A percentile compares a stretch with the other conserved stretches of the same genome.
phyloP scores from a whole-genome alignment of 164 flowering plant genomes.

The Macadamia integrifolia region DNA sequence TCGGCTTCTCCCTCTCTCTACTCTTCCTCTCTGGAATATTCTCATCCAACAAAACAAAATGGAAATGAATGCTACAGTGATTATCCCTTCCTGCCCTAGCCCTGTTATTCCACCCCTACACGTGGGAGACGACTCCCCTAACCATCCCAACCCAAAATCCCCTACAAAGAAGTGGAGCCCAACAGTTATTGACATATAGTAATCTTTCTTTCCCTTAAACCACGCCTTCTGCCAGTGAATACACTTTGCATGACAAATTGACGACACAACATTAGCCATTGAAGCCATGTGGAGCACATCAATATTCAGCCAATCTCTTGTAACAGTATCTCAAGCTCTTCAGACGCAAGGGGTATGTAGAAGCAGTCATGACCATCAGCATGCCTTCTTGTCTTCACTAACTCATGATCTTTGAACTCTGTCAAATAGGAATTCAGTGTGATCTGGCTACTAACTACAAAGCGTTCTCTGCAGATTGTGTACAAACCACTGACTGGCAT shows the following conservation, averaged over 20 bases:
- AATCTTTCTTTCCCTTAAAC: background rate
- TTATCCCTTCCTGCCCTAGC: too few relatives aligned
- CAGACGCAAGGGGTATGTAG: constrained; percentile 70
- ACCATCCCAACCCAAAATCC: too few relatives aligned
- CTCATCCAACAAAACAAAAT: too few relatives aligned
- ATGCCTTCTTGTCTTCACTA: constrained; percentile 73
- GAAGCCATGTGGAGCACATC: background rate
- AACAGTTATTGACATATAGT: too few relatives aligned
- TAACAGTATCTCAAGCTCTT: constrained; percentile 65
- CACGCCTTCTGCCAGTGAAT: too few relatives aligned
- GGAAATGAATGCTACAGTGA: too few relatives aligned
- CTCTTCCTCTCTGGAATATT: too few relatives aligned
- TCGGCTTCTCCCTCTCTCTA: too few relatives aligned
- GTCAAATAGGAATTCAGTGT: constrained; percentile 84
- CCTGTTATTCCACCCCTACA: too few relatives aligned
- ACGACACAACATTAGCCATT: background rate
- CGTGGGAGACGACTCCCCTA: too few relatives aligned
- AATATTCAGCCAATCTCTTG: constrained; percentile 35
- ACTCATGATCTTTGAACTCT: constrained; percentile 91
- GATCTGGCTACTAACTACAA: constrained; percentile 31
- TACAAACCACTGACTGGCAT: constrained; percentile 61
- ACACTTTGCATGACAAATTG: too few relatives aligned
- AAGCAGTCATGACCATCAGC: constrained; percentile 89
- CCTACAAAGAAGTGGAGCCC: too few relatives aligned
- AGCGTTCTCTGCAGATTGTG: constrained; percentile 62